Evolutionary conservation across 306 rosid species (phyloP).

Genomic region (Dalbergia cultrata): DNA sequence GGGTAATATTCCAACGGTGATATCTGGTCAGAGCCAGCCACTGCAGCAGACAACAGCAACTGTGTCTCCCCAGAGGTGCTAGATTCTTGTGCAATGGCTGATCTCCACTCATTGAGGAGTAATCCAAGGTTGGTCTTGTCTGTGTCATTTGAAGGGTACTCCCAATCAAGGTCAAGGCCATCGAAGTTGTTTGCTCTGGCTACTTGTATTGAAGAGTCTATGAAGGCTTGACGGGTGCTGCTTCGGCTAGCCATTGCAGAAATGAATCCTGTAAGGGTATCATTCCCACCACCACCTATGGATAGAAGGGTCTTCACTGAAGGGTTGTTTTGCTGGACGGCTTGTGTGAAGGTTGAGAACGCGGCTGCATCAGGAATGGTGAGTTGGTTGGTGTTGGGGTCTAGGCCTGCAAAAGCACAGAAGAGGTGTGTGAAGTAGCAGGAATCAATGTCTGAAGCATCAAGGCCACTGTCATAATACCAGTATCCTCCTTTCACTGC

Average conservation of each 20-base stretch:
- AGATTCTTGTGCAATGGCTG: conserved; percentile 37
- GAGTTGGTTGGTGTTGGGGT: conserved; percentile 41
- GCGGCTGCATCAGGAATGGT: conserved; percentile 29
- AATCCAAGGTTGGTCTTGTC: conserved; percentile 48
- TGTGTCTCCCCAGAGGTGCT: conserved; percentile 12
- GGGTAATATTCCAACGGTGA: conserved; percentile 39
- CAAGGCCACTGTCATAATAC: conserved; percentile 52
- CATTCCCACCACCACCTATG: conserved; percentile 38
- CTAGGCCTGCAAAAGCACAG: conserved; percentile 59
- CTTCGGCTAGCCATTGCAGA: conserved; percentile 36
- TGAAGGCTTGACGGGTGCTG: conserved; percentile 44
- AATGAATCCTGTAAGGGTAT: not conserved
- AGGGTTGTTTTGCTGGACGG: conserved; percentile 55
- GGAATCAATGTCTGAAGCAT: conserved; percentile 53
- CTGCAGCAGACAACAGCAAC: conserved; percentile 46
- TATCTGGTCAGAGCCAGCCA: conserved; percentile 34
- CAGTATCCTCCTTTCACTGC: conserved; percentile 62
- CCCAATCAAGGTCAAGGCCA: conserved; percentile 53
- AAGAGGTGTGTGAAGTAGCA: conserved; percentile 67
- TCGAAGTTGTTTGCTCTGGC: conserved; percentile 48
- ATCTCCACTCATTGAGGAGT: conserved; percentile 48
- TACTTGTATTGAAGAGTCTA: conserved; percentile 47
- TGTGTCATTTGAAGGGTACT: conserved; percentile 35
- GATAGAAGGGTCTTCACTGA: conserved; percentile 58
- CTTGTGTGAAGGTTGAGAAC: conserved; percentile 51